These are phyloP conservation scores for Dryas drummondii DNA, from an alignment of 306 rosid species.

Conservation along the genomic window DNA sequence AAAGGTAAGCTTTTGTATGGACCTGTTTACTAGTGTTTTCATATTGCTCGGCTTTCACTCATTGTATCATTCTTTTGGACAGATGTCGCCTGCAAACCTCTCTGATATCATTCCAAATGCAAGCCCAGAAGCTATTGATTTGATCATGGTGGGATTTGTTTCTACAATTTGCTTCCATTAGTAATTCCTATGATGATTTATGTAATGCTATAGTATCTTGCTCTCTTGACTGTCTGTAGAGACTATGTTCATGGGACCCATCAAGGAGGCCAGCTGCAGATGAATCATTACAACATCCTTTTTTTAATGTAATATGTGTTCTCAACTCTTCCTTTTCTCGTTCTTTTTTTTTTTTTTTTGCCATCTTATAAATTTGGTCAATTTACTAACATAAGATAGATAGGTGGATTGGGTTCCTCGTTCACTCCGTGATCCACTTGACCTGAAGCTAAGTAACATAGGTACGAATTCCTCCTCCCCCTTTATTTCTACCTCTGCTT, in stretches of 20 bases:
- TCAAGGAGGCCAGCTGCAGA: conserved; percentile 77
- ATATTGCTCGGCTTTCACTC: conserved; percentile 8
- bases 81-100: conserved; percentile 68
- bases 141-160: conserved; percentile 56
- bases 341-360: background rate
- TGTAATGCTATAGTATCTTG: conserved; percentile 3
- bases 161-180: conserved; percentile 11
- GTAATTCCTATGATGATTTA: conserved; percentile 10
- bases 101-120: conserved; percentile 74
- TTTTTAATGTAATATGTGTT: conserved; percentile 60
- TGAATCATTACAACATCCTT: conserved; percentile 73
- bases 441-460: conserved; percentile 71
- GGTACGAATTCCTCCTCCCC: conserved; percentile 36
- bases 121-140: conserved; percentile 75
- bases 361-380: conserved; percentile 24
- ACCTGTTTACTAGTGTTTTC: conserved; percentile 3
- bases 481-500: background rate
- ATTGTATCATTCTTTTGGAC: conserved; percentile 16
- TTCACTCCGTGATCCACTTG: conserved; percentile 68
- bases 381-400: conserved; percentile 33
- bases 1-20: conserved; percentile 43
- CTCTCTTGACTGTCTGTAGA: conserved; percentile 37
- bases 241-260: conserved; percentile 79
- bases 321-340: conserved; percentile 11
- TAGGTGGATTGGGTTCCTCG: conserved; percentile 66